Percentiles rank a stretch among this genome's conserved stretches.
Conservation (phyloP, 768 basidiomycete genomes). For the Pleurotus pulmonarius region DNA sequence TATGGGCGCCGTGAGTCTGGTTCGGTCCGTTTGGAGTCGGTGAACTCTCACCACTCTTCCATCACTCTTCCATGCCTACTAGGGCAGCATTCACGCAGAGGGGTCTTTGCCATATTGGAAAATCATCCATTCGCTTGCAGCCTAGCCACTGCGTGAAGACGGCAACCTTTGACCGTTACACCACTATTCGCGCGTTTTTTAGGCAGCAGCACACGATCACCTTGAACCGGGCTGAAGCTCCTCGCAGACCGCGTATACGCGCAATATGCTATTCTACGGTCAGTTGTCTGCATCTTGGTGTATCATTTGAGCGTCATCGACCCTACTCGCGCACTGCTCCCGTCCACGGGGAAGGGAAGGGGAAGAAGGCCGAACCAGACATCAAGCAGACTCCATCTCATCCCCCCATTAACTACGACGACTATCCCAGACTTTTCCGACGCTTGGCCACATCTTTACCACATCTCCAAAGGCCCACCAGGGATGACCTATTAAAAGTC, state of each 20-base stretch:
- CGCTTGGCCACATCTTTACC: conserved; percentile 77
- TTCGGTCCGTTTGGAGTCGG: not conserved
- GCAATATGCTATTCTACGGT: too few species aligned
- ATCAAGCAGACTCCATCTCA: not conserved
- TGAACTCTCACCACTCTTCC: not conserved
- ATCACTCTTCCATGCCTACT: not conserved
- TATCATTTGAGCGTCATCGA: not conserved
- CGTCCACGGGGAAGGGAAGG: not conserved
- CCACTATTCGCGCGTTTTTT: conserved; percentile 56
- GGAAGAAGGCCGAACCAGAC: not conserved
- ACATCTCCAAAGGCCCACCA: conserved; percentile 73
- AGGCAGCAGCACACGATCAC: conserved; percentile 28
- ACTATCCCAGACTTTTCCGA: conserved; percentile 80
- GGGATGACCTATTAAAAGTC: conserved; percentile 84
- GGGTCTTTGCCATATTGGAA: not conserved
- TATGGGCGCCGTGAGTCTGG: not conserved
- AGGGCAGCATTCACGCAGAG: not conserved
- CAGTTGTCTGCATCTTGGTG: not conserved
- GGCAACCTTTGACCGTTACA: conserved; percentile 52
- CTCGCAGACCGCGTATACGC: too few species aligned
- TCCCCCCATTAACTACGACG: conserved; percentile 44
- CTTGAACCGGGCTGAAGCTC: not conserved
- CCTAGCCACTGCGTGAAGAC: conserved; percentile 14
- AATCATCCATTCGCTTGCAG: not conserved
- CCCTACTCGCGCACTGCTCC: not conserved